phyloP scores from a whole-genome alignment of 805 yeast genomes.

The Ogataea wickerhamii region DNA sequence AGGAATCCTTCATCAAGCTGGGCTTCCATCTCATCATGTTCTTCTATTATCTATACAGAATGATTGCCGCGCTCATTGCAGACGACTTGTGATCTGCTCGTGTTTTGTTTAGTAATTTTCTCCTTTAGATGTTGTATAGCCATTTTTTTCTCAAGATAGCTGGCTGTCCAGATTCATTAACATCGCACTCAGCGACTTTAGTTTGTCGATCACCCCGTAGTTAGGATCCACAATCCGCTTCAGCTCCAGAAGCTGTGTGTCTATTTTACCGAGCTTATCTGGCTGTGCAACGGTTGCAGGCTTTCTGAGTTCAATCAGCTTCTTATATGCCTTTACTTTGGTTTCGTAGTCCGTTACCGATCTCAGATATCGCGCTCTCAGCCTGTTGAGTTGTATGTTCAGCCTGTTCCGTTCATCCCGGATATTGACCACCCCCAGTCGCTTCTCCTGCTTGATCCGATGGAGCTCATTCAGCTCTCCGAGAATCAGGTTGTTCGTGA shows the following conservation, averaged over 20 bases:
- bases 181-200: slow-evolving; percentile 27
- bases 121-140: not conserved
- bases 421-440: slow-evolving; percentile 28
- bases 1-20: slow-evolving; percentile 83
- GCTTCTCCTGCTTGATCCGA: slow-evolving; percentile 27
- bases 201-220: slow-evolving; percentile 25
- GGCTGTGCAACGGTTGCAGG: slow-evolving; percentile 1
- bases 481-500: slow-evolving; percentile 33
- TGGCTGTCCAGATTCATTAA: slow-evolving; percentile 15
- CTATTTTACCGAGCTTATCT: slow-evolving; percentile 11
- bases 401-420: slow-evolving; percentile 26
- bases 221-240: slow-evolving; percentile 22
- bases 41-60: slow-evolving; percentile 92
- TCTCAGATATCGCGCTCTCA: slow-evolving; percentile 16
- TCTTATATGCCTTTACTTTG: slow-evolving; percentile 15
- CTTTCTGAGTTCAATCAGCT: slow-evolving; percentile 11
- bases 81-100: slow-evolving; percentile 40
- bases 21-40: slow-evolving; percentile 89
- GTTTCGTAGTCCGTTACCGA: slow-evolving; percentile 14
- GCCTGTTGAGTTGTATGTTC: slow-evolving; percentile 16
- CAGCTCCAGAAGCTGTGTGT: slow-evolving; percentile 18
- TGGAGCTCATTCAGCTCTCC: slow-evolving; percentile 29
- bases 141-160: slow-evolving; percentile 1
- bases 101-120: not conserved
- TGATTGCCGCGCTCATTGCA: slow-evolving; percentile 88